Conservation (phyloP, 768 basidiomycete species). For the Chlorophyllum brunneum region DNA sequence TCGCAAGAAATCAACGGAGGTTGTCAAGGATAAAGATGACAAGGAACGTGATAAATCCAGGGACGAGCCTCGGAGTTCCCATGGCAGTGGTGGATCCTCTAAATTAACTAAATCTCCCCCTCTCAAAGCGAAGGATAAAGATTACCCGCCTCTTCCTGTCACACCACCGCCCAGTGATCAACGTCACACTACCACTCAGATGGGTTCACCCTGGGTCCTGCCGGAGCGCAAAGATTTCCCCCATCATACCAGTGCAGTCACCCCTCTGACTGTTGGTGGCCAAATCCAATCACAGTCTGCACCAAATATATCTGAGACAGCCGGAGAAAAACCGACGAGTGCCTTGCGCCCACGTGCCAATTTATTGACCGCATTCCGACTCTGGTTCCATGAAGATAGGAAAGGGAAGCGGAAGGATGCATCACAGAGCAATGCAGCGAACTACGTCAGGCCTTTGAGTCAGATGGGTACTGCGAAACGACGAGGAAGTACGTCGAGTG, state of each 20-base stretch:
- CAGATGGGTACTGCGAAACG: conserved; percentile 38
- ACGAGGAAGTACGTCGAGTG: conserved; percentile 39
- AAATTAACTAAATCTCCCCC: conserved; percentile 73
- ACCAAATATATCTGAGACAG: conserved; percentile 31
- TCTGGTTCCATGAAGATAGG: conserved; percentile 90
- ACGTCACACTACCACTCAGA: conserved; percentile 32
- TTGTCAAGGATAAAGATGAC: conserved; percentile 52
- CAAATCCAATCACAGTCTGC: conserved; percentile 47
- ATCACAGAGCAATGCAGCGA: conserved; percentile 18
- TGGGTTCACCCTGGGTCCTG: conserved; percentile 75
- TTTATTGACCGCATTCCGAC: conserved; percentile 77
- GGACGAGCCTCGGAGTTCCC: conserved; percentile 61
- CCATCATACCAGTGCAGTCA: conserved; percentile 15
- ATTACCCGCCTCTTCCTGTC: conserved; percentile 32
- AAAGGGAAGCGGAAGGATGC: conserved; percentile 79
- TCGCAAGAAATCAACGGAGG: conserved; percentile 78
- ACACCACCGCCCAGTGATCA: conserved; percentile 49
- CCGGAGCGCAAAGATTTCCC: conserved; percentile 40
- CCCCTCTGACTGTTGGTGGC: conserved; percentile 42
- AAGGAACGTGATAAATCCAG: conserved; percentile 34
- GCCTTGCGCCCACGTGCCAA: conserved; percentile 67
- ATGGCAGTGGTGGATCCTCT: conserved; percentile 54
- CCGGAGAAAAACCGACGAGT: conserved; percentile 15
- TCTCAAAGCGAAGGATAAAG: conserved; percentile 48
- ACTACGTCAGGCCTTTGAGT: conserved; percentile 9